Conservation (phyloP, 257 asterid species). For the Solanum peruvianum region DNA sequence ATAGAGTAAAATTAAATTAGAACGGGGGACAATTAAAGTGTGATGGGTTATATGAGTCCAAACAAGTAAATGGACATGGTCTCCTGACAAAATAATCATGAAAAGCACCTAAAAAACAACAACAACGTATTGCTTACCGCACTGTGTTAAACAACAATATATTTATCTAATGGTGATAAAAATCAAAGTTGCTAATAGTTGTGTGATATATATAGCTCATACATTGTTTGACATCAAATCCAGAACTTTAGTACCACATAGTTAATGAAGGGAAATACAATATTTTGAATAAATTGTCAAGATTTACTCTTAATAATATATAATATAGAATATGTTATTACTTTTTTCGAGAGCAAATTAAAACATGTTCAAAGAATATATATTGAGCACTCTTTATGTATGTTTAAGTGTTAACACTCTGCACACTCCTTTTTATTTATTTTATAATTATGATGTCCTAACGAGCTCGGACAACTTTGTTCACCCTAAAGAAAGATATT, state of each 20-base stretch:
- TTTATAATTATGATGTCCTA: background rate
- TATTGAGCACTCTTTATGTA: background rate
- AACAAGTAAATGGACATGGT: background rate
- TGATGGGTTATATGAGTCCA: background rate
- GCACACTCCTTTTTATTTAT: background rate
- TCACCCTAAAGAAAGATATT: background rate
- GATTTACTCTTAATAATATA: background rate
- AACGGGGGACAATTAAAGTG: background rate
- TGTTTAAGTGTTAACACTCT: background rate
- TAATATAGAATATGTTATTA: background rate
- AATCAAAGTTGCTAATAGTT: background rate
- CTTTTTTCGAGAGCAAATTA: background rate
- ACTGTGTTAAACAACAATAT: no score
- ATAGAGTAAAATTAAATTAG: background rate
- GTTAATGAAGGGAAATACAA: background rate
- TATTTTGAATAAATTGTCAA: background rate
- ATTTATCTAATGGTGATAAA: background rate
- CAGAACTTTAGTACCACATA: background rate
- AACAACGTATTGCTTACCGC: background rate
- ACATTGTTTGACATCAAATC: background rate
- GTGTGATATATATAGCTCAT: background rate
- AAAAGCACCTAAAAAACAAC: background rate
- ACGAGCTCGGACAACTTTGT: no score
- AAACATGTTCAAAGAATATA: background rate
- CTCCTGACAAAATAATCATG: background rate